Conservation (phyloP, 2,329 filamentous ascomycete genomes). For the Chaetomiaceae sp. region DNA sequence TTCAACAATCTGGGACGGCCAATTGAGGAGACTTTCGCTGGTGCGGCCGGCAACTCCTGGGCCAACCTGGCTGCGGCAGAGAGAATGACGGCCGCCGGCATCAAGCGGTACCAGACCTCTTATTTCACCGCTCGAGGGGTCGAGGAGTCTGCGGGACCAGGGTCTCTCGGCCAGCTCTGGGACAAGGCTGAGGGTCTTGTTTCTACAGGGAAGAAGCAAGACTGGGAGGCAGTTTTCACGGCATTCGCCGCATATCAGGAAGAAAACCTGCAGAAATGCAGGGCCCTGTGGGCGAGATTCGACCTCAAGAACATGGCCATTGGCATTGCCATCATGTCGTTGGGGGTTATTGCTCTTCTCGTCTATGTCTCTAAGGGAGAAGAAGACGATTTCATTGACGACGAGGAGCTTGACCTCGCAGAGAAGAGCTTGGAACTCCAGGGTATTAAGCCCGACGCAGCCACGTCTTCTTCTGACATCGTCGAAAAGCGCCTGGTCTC, state of each 20-base stretch:
- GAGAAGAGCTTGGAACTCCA: constrained; percentile 55
- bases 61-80: constrained; percentile 73
- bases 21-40: constrained; percentile 89
- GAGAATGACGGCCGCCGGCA: constrained; percentile 75
- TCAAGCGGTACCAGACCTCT: constrained; percentile 80
- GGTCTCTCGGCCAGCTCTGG: constrained; percentile 56
- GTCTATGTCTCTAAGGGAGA: constrained; percentile 65
- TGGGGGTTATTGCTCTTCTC: constrained; percentile 64
- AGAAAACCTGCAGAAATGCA: constrained; percentile 74
- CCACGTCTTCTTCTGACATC: constrained; percentile 33
- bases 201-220: constrained; percentile 25
- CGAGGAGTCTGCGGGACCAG: constrained; percentile 54
- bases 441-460: constrained; percentile 30
- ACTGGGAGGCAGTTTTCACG: constrained; percentile 43
- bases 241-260: constrained; percentile 71
- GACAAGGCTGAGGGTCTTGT: constrained; percentile 40
- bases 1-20: constrained; percentile 93
- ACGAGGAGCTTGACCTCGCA: constrained; percentile 55
- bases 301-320: constrained; percentile 80
- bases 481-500: constrained; percentile 39
- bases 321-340: constrained; percentile 67
- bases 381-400: constrained; percentile 51
- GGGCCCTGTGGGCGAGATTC: constrained; percentile 85
- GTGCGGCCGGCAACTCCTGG: constrained; percentile 64
- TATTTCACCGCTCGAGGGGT: constrained; percentile 73